phyloP scores from a whole-genome alignment of 345 rosid genomes.

The Zanthoxylum bungeanum region DNA sequence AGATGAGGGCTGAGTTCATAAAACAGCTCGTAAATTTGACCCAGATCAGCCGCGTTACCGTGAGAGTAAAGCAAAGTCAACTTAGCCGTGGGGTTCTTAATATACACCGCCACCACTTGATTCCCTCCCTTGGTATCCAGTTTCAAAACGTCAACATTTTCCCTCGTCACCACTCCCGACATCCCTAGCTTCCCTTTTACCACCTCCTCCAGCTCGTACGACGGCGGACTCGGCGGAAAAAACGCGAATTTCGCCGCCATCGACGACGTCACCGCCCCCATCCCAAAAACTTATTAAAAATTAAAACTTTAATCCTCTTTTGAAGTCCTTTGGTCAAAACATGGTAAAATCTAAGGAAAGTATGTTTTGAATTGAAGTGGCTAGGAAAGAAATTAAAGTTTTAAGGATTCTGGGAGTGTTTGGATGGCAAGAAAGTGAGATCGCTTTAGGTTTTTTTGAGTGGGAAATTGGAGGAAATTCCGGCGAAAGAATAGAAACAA shows the following conservation, averaged over 20 bases:
- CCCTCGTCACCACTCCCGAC: slow-evolving; percentile 50
- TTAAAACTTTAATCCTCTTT: not conserved
- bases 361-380: too few relatives aligned
- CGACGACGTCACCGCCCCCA: slow-evolving; percentile 94
- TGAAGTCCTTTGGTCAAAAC: not conserved
- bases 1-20: slow-evolving; percentile 72
- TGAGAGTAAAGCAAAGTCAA: slow-evolving; percentile 81
- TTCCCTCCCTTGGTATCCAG: slow-evolving; percentile 78
- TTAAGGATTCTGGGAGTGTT: slow-evolving; percentile 8
- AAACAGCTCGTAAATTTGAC: slow-evolving; percentile 84
- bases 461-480: slow-evolving; percentile 7
- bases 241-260: slow-evolving; percentile 95
- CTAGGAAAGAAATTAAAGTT: not conserved
- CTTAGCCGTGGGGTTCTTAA: slow-evolving; percentile 72
- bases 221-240: slow-evolving; percentile 91
- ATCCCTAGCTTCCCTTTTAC: slow-evolving; percentile 53
- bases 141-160: slow-evolving; percentile 63
- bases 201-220: slow-evolving; percentile 56
- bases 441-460: too few relatives aligned
- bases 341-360: not conserved
- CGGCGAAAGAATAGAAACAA: slow-evolving; percentile 26
- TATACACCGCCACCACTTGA: slow-evolving; percentile 72
- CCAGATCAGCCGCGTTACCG: slow-evolving; percentile 97
- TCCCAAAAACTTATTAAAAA: slow-evolving; percentile 2
- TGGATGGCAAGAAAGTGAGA: slow-evolving; percentile 18